Evolutionary conservation across 768 basidiomycete genomes (phyloP).

Genomic region (Collybia nuda): DNA sequence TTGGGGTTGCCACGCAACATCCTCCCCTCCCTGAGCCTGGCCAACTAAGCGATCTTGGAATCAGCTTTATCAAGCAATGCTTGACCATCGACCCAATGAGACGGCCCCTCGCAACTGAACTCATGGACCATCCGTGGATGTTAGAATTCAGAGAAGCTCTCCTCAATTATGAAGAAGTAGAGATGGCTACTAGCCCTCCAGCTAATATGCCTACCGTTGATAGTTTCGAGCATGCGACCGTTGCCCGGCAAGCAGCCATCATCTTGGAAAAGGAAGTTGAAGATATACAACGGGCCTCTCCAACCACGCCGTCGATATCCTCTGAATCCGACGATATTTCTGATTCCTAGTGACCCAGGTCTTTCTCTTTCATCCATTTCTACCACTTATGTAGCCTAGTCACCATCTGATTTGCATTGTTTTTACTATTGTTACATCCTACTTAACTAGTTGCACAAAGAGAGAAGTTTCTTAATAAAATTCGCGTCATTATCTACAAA

Average conservation of each 20-base stretch:
- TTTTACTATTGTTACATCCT: background rate
- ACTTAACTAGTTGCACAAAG: slow-evolving; percentile 2
- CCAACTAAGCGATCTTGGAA: slow-evolving; percentile 86
- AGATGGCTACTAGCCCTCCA: slow-evolving; percentile 50
- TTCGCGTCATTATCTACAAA: no score
- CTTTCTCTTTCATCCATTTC: no score
- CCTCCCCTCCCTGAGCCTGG: slow-evolving; percentile 91
- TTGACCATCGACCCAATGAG: slow-evolving; percentile 82
- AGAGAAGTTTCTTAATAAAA: background rate
- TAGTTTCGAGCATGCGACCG: slow-evolving; percentile 47
- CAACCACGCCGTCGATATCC: slow-evolving; percentile 41
- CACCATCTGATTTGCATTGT: slow-evolving; percentile 4
- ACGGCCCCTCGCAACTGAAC: slow-evolving; percentile 82
- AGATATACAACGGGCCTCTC: slow-evolving; percentile 49
- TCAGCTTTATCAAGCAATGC: slow-evolving; percentile 92
- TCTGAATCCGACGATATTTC: slow-evolving; percentile 11
- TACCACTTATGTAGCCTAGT: slow-evolving; percentile 4
- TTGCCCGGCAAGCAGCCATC: slow-evolving; percentile 56
- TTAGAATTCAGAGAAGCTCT: slow-evolving; percentile 75
- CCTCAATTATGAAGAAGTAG: slow-evolving; percentile 64
- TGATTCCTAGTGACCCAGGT: background rate
- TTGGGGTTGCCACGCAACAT: slow-evolving; percentile 94
- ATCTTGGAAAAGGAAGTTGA: slow-evolving; percentile 64
- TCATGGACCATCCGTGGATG: slow-evolving; percentile 91
- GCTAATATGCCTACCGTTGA: slow-evolving; percentile 45